These are phyloP conservation scores for Peronospora tabacina DNA, from an alignment of 352 stramenopile species.

Conservation along the genomic window DNA sequence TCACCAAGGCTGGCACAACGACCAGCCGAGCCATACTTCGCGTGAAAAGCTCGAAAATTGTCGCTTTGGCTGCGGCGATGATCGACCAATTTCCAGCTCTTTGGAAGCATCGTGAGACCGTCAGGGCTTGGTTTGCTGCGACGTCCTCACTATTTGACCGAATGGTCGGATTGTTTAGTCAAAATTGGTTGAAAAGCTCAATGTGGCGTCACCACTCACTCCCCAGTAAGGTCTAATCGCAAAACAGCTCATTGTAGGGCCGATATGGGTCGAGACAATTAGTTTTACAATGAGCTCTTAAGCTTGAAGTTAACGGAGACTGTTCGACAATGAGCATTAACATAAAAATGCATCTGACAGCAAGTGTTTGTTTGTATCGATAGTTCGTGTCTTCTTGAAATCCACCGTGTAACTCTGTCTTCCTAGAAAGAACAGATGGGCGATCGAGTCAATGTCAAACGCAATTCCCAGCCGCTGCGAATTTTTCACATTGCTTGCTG, in stretches of 20 bases:
- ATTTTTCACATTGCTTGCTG: too few relatives aligned
- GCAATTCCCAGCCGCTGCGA: too few relatives aligned
- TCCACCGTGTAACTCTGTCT: too few relatives aligned
- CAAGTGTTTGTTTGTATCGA: too few relatives aligned
- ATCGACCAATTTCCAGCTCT: slow-evolving; percentile 5
- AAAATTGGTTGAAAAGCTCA: slow-evolving; percentile 12
- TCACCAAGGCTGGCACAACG: too few relatives aligned
- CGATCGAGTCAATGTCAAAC: too few relatives aligned
- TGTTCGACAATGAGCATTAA: too few relatives aligned
- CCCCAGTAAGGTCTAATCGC: slow-evolving; percentile 7
- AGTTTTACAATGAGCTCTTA: slow-evolving; percentile 11
- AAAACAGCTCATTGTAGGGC: slow-evolving; percentile 9
- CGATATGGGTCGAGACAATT: neutral
- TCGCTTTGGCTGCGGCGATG: neutral
- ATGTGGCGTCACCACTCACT: slow-evolving; percentile 7
- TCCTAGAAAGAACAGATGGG: too few relatives aligned
- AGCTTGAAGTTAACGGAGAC: too few relatives aligned
- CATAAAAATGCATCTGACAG: too few relatives aligned
- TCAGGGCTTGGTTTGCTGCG: slow-evolving; percentile 5
- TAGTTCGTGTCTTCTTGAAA: too few relatives aligned
- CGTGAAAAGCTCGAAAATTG: neutral
- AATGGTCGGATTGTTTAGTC: slow-evolving; percentile 14
- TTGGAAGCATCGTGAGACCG: slow-evolving; percentile 7
- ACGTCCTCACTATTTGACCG: slow-evolving; percentile 14
- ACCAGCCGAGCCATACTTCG: neutral